Conservation (phyloP, 164 flowering plant genomes). For the Brasenia schreberi region DNA sequence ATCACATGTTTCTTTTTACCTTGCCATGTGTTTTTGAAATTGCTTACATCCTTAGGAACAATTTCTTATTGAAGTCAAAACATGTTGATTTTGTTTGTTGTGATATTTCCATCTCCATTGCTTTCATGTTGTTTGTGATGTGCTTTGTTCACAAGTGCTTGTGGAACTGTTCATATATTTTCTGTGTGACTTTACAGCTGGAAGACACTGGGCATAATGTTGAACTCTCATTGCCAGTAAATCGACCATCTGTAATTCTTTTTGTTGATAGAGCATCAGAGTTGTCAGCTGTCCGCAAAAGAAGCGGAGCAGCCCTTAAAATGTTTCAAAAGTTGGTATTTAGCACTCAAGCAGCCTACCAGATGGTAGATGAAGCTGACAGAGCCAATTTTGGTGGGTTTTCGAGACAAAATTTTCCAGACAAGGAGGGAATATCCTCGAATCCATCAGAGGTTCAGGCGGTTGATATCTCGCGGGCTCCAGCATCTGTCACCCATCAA, state of each 20-base stretch:
- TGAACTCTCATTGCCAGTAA: constrained; percentile 42
- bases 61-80: too few relatives aligned
- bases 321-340: constrained; percentile 43
- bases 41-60: too few relatives aligned
- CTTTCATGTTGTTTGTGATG: neutral
- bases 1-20: too few relatives aligned
- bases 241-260: constrained; percentile 60
- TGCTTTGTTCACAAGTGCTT: neutral
- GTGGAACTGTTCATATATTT: neutral
- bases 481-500: neutral
- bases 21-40: too few relatives aligned
- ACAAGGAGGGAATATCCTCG: constrained; percentile 13
- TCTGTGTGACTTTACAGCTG: constrained; percentile 32
- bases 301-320: constrained; percentile 51
- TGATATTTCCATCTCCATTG: neutral
- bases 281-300: constrained; percentile 27
- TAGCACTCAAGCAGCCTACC: constrained; percentile 15
- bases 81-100: neutral
- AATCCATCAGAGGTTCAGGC: constrained; percentile 10
- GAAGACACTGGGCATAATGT: constrained; percentile 34
- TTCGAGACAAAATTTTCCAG: constrained; percentile 15
- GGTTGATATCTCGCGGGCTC: neutral
- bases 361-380: constrained; percentile 9
- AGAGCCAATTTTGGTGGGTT: constrained; percentile 7
- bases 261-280: constrained; percentile 85